Percentiles rank a stretch among this genome's conserved stretches.
Evolutionary conservation across 495 filamentous ascomycete species (phyloP).

Genomic region (Aspergillus sclerotiicarbonarius): DNA sequence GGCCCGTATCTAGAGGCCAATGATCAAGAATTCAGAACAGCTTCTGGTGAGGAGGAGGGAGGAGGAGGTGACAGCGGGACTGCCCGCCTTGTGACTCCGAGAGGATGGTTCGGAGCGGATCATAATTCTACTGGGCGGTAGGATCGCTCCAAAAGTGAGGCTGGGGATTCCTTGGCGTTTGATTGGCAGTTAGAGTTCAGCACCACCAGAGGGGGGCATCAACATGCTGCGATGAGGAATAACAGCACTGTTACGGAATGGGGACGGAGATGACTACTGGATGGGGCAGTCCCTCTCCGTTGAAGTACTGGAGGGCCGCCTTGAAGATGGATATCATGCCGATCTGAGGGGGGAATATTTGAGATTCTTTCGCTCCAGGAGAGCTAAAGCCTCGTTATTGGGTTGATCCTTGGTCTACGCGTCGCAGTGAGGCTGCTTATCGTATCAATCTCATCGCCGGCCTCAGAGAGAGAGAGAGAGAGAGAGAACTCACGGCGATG

Average conservation of each 20-base stretch:
- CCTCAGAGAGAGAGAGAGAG: neutral
- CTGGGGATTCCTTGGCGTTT: conserved; percentile 2
- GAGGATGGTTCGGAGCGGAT: conserved; percentile 13
- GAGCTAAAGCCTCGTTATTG: conserved; percentile 9
- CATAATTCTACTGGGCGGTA: conserved; percentile 15
- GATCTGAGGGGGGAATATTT: neutral
- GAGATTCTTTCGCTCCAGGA: neutral
- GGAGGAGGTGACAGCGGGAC: conserved; percentile 21
- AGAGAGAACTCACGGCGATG: too few species aligned
- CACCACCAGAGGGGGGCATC: neutral
- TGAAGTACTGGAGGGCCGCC: neutral
- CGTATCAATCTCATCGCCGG: conserved; percentile 1
- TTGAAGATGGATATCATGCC: neutral
- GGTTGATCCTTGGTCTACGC: neutral
- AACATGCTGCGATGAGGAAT: neutral
- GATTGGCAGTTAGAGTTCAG: neutral
- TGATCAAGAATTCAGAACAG: neutral
- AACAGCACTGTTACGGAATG: neutral
- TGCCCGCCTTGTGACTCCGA: conserved; percentile 18
- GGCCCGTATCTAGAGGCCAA: neutral
- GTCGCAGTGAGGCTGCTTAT: neutral
- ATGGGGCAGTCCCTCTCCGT: neutral
- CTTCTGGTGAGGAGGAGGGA: too few species aligned
- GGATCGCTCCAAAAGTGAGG: conserved; percentile 10
- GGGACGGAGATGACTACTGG: neutral